Evolutionary conservation across 371 early-diverging fungal genomes (phyloP), one percentile per base, ranked within the genome.

Genomic region (Mucor racemosus): DNA sequence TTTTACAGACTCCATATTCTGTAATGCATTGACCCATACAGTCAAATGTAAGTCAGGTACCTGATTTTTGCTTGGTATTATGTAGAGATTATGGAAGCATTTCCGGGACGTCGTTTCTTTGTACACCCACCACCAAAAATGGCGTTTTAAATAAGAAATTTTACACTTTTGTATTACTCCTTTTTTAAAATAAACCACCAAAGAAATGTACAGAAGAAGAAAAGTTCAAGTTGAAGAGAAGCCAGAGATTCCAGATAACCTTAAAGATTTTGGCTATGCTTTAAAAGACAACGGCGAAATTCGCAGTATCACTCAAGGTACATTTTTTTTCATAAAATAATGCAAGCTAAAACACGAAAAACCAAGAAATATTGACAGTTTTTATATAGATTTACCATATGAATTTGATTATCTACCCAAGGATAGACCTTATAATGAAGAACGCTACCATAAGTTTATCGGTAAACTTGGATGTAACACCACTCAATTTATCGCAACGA

Each of bases 191-290:
- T 3, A 38, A 38, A 38, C 26, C 3, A 26, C 3, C 4, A 38
- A 38, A 38, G 38, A 38, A 38, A 71, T 71, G 73, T 72, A 72
- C 26, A 56, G 73, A 54, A 62, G 80, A 64, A 74, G 78, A 62
- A 61, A 65, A 33, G 38, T 53, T 8, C 57, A 63, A 38, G 73
- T 61, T 21, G 64, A 70, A 54, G 66, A 67, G 9, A 67, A 66
- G 26, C 73, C 72, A 33, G n/a, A n/a, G 7, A 77, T 79, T 41
- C 82, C 82, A 31, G 57, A 58, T 11, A 78, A 66, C 1, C n/a
- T 82, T 19, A 77, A 72, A 4, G 80, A 58, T 0, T 82, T 82
- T 58, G 80, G 80, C 5, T 82, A 82, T 68, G 34, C 65, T 14
- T 26, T 82, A 34, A 79, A 77, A 39, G 74, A 73, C 1, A 71